Percentiles rank a stretch among this genome's conserved stretches.
Conservation (phyloP, 2,329 filamentous ascomycete genomes). For the Orbilia quercus region DNA sequence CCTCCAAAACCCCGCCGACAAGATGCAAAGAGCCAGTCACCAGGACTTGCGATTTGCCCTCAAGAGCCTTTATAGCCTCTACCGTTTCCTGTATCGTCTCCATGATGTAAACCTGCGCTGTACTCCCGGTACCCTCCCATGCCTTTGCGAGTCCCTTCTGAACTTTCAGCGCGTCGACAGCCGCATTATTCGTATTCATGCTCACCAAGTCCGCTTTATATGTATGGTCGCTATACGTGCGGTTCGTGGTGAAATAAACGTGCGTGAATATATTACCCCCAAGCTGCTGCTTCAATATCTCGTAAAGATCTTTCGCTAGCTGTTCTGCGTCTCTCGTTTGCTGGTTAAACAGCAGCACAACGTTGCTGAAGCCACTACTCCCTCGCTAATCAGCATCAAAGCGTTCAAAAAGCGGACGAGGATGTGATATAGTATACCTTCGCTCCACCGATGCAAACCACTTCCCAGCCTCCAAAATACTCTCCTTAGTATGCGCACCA, state of each 20-base stretch:
- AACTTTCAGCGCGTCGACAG: constrained; percentile 72
- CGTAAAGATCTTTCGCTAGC: constrained; percentile 73
- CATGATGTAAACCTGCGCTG: constrained; percentile 69
- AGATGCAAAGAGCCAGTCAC: constrained; percentile 88
- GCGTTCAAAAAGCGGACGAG: constrained; percentile 14
- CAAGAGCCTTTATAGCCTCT: constrained; percentile 67
- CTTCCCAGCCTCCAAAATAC: constrained; percentile 77
- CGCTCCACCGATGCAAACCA: constrained; percentile 73
- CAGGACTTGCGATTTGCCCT: constrained; percentile 71
- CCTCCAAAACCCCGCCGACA: constrained; percentile 80
- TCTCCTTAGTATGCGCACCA: constrained; percentile 87
- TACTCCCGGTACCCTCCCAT: constrained; percentile 70
- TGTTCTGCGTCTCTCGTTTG: constrained; percentile 80
- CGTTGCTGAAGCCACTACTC: constrained; percentile 59
- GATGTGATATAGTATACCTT: constrained; percentile 24
- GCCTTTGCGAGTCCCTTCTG: constrained; percentile 74
- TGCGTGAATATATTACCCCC: constrained; percentile 70
- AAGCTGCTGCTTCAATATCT: constrained; percentile 63
- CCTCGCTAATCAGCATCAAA: background rate
- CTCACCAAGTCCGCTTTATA: constrained; percentile 70
- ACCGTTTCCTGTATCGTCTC: constrained; percentile 78
- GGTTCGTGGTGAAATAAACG: constrained; percentile 85
- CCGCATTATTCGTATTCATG: constrained; percentile 70
- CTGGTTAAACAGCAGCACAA: constrained; percentile 87
- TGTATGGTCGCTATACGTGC: constrained; percentile 67